phyloP scores from a whole-genome alignment of 768 basidiomycete genomes.

The Suillus brevipes region DNA sequence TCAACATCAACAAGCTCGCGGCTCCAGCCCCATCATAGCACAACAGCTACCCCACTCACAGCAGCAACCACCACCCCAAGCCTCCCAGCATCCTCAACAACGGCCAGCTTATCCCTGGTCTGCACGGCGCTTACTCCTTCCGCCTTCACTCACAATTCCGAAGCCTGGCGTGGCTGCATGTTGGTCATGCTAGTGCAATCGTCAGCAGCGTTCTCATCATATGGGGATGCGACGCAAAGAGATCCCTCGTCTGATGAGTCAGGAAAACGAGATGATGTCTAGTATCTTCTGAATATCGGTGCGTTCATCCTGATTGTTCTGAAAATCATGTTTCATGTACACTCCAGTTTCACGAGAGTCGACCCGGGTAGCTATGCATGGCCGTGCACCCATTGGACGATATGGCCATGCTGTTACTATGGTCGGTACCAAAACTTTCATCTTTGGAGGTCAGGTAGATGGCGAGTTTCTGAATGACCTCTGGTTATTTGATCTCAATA shows the following conservation, averaged over 20 bases:
- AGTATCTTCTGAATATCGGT: slow-evolving; percentile 95
- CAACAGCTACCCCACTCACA: slow-evolving; percentile 30
- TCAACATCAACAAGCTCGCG: slow-evolving; percentile 39
- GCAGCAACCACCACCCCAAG: slow-evolving; percentile 29
- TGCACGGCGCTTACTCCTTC: slow-evolving; percentile 66
- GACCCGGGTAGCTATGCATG: slow-evolving; percentile 81
- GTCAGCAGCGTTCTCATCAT: slow-evolving; percentile 95
- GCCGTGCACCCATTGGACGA: slow-evolving; percentile 79
- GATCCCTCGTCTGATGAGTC: slow-evolving; percentile 56
- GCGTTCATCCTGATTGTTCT: slow-evolving; percentile 31
- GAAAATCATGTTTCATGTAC: slow-evolving; percentile 2
- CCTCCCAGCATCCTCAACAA: slow-evolving; percentile 35
- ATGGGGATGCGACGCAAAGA: slow-evolving; percentile 97
- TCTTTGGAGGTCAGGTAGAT: slow-evolving; percentile 96
- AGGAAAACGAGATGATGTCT: slow-evolving; percentile 86
- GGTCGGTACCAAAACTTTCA: slow-evolving; percentile 86
- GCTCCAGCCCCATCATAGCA: slow-evolving; percentile 28
- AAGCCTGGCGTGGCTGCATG: slow-evolving; percentile 69
- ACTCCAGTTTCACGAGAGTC: slow-evolving; percentile 86
- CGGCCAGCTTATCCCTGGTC: slow-evolving; percentile 84
- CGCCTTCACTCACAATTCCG: slow-evolving; percentile 62
- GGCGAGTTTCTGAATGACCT: slow-evolving; percentile 93
- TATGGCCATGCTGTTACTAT: slow-evolving; percentile 97
- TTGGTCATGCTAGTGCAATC: slow-evolving; percentile 96
- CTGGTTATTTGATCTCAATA: slow-evolving; percentile 95